Conservation (phyloP, 78 protist genomes). For the Salpingoeca rosetta region DNA sequence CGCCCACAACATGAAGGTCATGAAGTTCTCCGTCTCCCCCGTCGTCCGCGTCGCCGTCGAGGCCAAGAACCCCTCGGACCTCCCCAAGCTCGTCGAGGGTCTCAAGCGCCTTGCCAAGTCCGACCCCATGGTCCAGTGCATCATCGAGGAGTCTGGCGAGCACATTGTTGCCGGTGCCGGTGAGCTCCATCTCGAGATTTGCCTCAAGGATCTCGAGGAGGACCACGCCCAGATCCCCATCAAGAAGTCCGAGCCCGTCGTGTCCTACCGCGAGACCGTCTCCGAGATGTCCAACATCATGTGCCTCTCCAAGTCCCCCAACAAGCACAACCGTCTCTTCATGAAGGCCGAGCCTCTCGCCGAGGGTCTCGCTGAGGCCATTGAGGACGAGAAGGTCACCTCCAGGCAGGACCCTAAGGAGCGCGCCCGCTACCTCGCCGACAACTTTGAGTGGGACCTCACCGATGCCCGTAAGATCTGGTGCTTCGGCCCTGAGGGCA, state of each 20-base stretch:
- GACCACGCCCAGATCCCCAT: slow-evolving; percentile 82
- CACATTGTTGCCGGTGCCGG: slow-evolving; percentile 99
- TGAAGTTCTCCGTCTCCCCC: slow-evolving; percentile 99
- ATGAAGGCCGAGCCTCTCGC: slow-evolving; percentile 76
- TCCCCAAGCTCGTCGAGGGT: slow-evolving; percentile 99
- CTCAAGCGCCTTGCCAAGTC: slow-evolving; percentile 87
- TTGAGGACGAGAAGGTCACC: slow-evolving; percentile 70
- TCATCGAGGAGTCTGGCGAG: slow-evolving; percentile 94
- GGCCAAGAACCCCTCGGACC: slow-evolving; percentile 90
- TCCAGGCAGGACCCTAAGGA: slow-evolving; percentile 64
- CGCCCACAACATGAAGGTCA: slow-evolving; percentile 78
- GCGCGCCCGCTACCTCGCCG: slow-evolving; percentile 70
- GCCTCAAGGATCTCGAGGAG: slow-evolving; percentile 96
- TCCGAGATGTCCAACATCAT: slow-evolving; percentile 36
- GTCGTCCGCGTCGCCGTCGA: slow-evolving; percentile 99
- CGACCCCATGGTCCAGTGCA: slow-evolving; percentile 58
- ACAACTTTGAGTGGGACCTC: slow-evolving; percentile 76
- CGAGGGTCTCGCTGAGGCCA: slow-evolving; percentile 78
- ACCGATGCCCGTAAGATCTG: slow-evolving; percentile 86
- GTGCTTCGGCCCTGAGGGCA: slow-evolving; percentile 95
- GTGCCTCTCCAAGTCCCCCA: slow-evolving; percentile 96
- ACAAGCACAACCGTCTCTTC: slow-evolving; percentile 99
- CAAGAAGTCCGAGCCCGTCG: slow-evolving; percentile 95
- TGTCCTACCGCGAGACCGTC: slow-evolving; percentile 93
- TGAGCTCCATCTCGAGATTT: slow-evolving; percentile 97